A percentile compares a stretch with the other conserved stretches of the same genome.
phyloP scores from a whole-genome alignment of 2,329 filamentous ascomycete genomes.

The Exophiala oligosperma region DNA sequence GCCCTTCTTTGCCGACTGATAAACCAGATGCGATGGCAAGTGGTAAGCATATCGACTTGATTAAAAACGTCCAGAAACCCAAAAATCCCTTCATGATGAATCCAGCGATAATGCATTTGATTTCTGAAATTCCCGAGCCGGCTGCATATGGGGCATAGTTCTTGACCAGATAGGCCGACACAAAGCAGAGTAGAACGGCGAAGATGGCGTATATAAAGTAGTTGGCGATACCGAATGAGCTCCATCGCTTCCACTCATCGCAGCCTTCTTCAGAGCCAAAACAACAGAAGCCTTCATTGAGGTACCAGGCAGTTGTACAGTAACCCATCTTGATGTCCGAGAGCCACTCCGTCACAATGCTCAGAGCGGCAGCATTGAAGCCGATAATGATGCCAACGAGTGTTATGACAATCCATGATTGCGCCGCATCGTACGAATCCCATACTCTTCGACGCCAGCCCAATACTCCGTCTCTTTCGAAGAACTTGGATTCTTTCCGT shows the following conservation, averaged over 20 bases:
- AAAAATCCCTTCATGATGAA: slow-evolving; percentile 99
- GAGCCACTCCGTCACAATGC: slow-evolving; percentile 96
- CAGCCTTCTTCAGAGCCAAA: slow-evolving; percentile 94
- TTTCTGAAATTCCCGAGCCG: slow-evolving; percentile 95
- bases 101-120: slow-evolving; percentile 98
- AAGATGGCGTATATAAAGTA: slow-evolving; percentile 87
- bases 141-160: slow-evolving; percentile 93
- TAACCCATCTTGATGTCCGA: slow-evolving; percentile 95
- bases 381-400: slow-evolving; percentile 90
- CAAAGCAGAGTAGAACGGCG: slow-evolving; percentile 77
- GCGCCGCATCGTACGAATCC: slow-evolving; percentile 91
- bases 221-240: slow-evolving; percentile 72
- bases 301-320: slow-evolving; percentile 91
- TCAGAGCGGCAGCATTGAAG: slow-evolving; percentile 86
- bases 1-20: slow-evolving; percentile 94
- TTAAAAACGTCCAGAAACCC: slow-evolving; percentile 84
- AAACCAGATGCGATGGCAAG: slow-evolving; percentile 91
- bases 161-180: slow-evolving; percentile 81
- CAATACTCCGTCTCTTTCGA: slow-evolving; percentile 65
- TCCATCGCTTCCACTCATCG: slow-evolving; percentile 87
- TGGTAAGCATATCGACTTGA: slow-evolving; percentile 90
- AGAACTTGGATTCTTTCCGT: slow-evolving; percentile 70
- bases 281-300: slow-evolving; percentile 97
- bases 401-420: slow-evolving; percentile 97
- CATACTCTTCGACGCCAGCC: slow-evolving; percentile 80